phyloP scores from a whole-genome alignment of 2,329 filamentous ascomycete species.

The Colletotrichum kahawae region DNA sequence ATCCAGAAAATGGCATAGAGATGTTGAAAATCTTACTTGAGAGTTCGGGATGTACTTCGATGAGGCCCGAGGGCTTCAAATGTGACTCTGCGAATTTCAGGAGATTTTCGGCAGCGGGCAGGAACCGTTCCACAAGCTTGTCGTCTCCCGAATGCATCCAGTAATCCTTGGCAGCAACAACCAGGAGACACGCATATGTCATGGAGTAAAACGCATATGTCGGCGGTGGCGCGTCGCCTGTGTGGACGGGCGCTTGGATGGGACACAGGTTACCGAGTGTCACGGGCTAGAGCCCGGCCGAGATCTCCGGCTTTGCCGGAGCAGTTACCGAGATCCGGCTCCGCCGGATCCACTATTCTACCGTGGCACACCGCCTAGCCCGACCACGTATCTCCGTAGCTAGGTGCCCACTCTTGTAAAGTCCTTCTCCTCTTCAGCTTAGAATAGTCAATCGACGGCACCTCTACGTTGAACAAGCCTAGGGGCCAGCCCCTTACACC shows the following conservation, averaged over 20 bases:
- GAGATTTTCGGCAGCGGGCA: neutral
- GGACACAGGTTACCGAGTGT: conserved; percentile 15
- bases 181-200: conserved; percentile 6
- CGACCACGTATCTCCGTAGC: too few species aligned
- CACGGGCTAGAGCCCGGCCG: too few species aligned
- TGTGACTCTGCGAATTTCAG: neutral
- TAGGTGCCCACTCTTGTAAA: too few species aligned
- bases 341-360: too few species aligned
- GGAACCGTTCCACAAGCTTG: neutral
- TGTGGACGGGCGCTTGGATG: conserved; percentile 1
- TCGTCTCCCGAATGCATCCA: conserved; percentile 12
- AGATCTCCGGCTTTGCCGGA: too few species aligned
- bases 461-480: too few species aligned
- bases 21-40: neutral
- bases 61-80: neutral
- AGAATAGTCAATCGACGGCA: too few species aligned
- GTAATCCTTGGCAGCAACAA: conserved; percentile 11
- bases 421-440: too few species aligned
- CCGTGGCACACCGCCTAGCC: too few species aligned
- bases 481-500: too few species aligned
- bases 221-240: neutral
- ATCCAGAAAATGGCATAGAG: too few species aligned
- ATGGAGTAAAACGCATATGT: conserved; percentile 18
- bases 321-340: too few species aligned
- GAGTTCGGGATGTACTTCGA: neutral